phyloP scores from a whole-genome alignment of 2,329 filamentous ascomycete species.

The Neopestalotiopsis sp. region DNA sequence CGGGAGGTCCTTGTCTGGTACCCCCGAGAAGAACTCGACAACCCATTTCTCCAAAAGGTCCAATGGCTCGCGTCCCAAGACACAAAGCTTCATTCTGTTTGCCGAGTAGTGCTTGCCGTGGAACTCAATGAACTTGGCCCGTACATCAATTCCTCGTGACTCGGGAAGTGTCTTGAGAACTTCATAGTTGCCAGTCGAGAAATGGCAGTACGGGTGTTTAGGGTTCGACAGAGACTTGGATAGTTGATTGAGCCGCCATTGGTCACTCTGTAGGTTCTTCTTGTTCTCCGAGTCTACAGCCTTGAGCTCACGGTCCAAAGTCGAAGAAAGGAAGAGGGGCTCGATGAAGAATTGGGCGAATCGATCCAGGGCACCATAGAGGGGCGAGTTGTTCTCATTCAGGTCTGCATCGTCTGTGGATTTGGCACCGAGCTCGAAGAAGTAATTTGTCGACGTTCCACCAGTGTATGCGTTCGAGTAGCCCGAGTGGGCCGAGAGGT shows the following conservation, averaged over 20 bases:
- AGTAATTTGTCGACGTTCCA: slow-evolving; percentile 94
- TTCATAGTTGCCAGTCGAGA: slow-evolving; percentile 88
- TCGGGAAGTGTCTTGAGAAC: slow-evolving; percentile 85
- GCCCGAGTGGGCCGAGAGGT: slow-evolving; percentile 87
- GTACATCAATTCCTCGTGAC: slow-evolving; percentile 79
- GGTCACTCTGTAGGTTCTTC: slow-evolving; percentile 92
- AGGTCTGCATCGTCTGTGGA: slow-evolving; percentile 65
- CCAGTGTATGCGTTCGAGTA: slow-evolving; percentile 95
- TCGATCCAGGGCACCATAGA: slow-evolving; percentile 84
- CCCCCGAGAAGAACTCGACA: slow-evolving; percentile 78
- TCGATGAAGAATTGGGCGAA: slow-evolving; percentile 95
- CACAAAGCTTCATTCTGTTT: slow-evolving; percentile 90
- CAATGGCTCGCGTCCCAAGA: slow-evolving; percentile 80
- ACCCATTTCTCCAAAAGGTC: slow-evolving; percentile 87
- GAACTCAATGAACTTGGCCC: slow-evolving; percentile 91
- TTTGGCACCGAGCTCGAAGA: slow-evolving; percentile 90
- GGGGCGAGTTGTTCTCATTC: slow-evolving; percentile 60
- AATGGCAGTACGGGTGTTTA: slow-evolving; percentile 87
- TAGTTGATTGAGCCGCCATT: slow-evolving; percentile 85
- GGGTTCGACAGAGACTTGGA: slow-evolving; percentile 89
- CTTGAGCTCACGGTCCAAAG: slow-evolving; percentile 82
- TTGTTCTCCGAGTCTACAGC: slow-evolving; percentile 97
- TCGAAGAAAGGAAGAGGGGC: slow-evolving; percentile 83
- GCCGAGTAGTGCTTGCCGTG: slow-evolving; percentile 89
- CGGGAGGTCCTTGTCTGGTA: slow-evolving; percentile 81